Conservation (phyloP, 2,329 filamentous ascomycete genomes). For the Epichloe festucae region DNA sequence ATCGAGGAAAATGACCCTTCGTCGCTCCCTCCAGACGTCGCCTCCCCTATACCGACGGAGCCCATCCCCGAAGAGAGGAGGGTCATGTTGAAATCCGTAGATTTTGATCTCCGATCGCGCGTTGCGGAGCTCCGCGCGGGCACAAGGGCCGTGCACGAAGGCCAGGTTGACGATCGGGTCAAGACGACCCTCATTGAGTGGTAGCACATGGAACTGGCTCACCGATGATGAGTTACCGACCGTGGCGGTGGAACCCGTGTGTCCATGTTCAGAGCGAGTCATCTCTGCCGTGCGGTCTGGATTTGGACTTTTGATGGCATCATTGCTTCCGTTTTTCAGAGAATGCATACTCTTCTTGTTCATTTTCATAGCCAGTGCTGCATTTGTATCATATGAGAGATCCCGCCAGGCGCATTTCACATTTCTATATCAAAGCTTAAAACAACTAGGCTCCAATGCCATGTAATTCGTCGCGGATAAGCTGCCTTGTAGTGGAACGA, state of each 20-base stretch:
- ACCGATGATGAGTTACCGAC: neutral
- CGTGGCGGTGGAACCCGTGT: neutral
- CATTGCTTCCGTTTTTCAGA: too few species aligned
- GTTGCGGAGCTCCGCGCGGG: slow-evolving; percentile 38
- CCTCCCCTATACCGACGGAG: slow-evolving; percentile 4
- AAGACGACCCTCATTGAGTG: slow-evolving; percentile 34
- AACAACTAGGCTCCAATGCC: too few species aligned
- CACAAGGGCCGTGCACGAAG: slow-evolving; percentile 36
- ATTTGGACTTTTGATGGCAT: neutral
- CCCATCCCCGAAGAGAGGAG: slow-evolving; percentile 39
- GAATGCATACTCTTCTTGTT: too few species aligned
- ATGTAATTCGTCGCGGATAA: too few species aligned
- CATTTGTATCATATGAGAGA: too few species aligned
- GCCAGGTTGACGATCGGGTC: slow-evolving; percentile 32
- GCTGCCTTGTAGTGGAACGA: too few species aligned
- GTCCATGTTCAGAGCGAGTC: neutral
- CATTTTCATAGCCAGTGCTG: too few species aligned
- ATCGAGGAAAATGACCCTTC: slow-evolving; percentile 35
- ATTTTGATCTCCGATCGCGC: slow-evolving; percentile 42
- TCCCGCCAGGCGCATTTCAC: too few species aligned
- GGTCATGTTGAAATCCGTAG: slow-evolving; percentile 41
- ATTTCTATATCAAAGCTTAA: too few species aligned
- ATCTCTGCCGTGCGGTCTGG: neutral
- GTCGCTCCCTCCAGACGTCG: neutral
- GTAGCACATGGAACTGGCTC: slow-evolving; percentile 16